phyloP scores from a whole-genome alignment of 495 filamentous ascomycete species.

The Pseudomonodictys pantanalensis region DNA sequence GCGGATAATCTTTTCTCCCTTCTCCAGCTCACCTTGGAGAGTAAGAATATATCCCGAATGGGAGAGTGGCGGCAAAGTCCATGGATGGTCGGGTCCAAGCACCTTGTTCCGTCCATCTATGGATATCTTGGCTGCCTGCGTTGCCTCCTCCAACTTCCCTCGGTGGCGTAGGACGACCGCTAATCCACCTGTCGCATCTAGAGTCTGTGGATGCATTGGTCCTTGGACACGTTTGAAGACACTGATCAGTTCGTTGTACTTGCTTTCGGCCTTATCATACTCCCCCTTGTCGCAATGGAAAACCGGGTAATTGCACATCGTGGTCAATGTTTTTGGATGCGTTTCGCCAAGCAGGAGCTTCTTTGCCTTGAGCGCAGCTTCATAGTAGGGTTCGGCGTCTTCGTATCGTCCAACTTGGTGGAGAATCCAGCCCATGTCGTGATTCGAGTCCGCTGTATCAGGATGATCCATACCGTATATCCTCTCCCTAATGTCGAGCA shows the following conservation, averaged over 20 bases:
- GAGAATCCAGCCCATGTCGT: constrained; percentile 21
- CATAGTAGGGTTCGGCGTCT: constrained; percentile 8
- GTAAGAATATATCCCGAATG: constrained; percentile 16
- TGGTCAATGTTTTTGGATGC: constrained; percentile 9
- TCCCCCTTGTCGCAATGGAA: constrained; percentile 19
- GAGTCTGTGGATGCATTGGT: constrained; percentile 6
- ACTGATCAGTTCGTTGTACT: not conserved
- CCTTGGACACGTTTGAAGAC: constrained; percentile 12
- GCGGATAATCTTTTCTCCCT: constrained; percentile 13
- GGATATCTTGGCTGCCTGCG: not conserved
- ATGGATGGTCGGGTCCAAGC: constrained; percentile 13
- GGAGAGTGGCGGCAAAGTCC: constrained; percentile 8
- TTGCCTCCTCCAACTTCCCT: constrained; percentile 15
- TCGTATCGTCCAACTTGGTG: constrained; percentile 12
- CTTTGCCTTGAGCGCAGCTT: constrained; percentile 2
- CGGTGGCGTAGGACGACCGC: constrained; percentile 7
- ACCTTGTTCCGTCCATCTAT: constrained; percentile 13
- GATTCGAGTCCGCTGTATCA: constrained; percentile 8
- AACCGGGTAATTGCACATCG: constrained; percentile 12
- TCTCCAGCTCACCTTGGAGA: not conserved
- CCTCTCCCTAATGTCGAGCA: not conserved
- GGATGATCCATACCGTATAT: constrained; percentile 20
- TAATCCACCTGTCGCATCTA: constrained; percentile 12
- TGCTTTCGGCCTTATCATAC: constrained; percentile 4
- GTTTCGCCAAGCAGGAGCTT: constrained; percentile 1